Percentiles rank a stretch among this genome's conserved stretches.
phyloP scores from a whole-genome alignment of 352 stramenopile genomes.

The Phytophthora rubi region DNA sequence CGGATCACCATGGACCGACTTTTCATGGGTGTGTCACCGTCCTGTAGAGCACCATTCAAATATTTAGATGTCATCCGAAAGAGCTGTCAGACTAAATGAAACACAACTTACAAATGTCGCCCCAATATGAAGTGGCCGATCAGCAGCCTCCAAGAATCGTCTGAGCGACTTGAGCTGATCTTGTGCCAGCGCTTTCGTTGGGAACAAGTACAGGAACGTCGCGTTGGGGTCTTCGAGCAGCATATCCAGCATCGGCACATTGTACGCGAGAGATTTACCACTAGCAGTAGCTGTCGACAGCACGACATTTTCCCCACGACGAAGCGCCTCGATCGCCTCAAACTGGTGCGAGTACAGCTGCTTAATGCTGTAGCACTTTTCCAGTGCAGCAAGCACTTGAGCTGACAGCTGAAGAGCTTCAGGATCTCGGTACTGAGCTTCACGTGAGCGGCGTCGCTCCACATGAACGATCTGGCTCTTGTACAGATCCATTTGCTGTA shows the following conservation, averaged over 20 bases:
- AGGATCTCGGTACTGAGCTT: constrained; percentile 52
- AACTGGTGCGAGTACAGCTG: constrained; percentile 94
- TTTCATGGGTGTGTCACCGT: constrained; percentile 95
- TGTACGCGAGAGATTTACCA: constrained; percentile 98
- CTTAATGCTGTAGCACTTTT: constrained; percentile 49
- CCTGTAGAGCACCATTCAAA: constrained; percentile 48
- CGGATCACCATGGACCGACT: constrained; percentile 85
- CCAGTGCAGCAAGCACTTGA: constrained; percentile 49
- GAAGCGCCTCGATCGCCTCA: constrained; percentile 87
- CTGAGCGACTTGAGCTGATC: constrained; percentile 95
- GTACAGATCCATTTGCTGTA: constrained; percentile 67
- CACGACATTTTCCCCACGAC: constrained; percentile 90
- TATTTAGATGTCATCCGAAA: neutral
- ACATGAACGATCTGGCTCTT: constrained; percentile 83
- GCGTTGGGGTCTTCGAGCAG: constrained; percentile 60
- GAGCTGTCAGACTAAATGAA: neutral
- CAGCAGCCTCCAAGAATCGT: constrained; percentile 66
- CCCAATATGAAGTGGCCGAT: constrained; percentile 54
- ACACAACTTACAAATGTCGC: constrained; percentile 64
- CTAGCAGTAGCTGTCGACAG: constrained; percentile 97
- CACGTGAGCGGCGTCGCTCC: constrained; percentile 54
- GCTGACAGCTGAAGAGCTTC: constrained; percentile 45
- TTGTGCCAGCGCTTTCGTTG: constrained; percentile 98
- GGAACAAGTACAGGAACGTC: constrained; percentile 96
- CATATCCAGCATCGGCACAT: constrained; percentile 91